These are phyloP conservation scores for Penstemon barbatus DNA, from an alignment of 257 asterid genomes.

Conservation along the genomic window DNA sequence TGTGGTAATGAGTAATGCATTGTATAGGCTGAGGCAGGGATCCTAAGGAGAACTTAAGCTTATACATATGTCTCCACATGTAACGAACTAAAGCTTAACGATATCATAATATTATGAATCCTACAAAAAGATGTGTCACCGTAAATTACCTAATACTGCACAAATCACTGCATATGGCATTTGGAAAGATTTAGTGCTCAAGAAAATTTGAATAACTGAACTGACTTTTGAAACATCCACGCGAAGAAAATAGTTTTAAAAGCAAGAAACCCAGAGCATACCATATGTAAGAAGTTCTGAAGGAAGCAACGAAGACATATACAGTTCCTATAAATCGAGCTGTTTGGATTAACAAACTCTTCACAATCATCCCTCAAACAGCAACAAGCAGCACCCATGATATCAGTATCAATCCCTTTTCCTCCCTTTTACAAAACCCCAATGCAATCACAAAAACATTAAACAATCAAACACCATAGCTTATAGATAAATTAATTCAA, in stretches of 20 bases:
- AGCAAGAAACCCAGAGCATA: slow-evolving; percentile 37
- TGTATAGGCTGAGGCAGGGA: too few species aligned
- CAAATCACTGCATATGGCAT: slow-evolving; percentile 18
- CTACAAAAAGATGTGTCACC: background rate
- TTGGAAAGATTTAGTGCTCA: background rate
- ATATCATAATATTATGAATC: background rate
- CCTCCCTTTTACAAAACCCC: slow-evolving; percentile 20
- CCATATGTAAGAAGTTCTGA: slow-evolving; percentile 60
- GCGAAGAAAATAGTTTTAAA: slow-evolving; percentile 2
- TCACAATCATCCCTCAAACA: slow-evolving; percentile 61
- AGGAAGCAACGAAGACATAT: slow-evolving; percentile 52
- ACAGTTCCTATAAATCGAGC: slow-evolving; percentile 54
- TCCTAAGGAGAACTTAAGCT: too few species aligned
- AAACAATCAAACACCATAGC: slow-evolving; percentile 16
- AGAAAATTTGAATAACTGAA: background rate
- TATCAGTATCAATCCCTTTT: slow-evolving; percentile 10
- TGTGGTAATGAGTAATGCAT: too few species aligned
- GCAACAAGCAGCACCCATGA: slow-evolving; percentile 69
- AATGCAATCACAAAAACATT: slow-evolving; percentile 18
- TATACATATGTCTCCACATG: background rate
- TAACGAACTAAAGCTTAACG: background rate
- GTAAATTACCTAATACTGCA: background rate
- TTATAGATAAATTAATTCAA: background rate
- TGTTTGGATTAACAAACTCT: slow-evolving; percentile 48
- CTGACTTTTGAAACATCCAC: background rate